phyloP scores from a whole-genome alignment of 768 basidiomycete genomes.

The Lentinula raphanica region DNA sequence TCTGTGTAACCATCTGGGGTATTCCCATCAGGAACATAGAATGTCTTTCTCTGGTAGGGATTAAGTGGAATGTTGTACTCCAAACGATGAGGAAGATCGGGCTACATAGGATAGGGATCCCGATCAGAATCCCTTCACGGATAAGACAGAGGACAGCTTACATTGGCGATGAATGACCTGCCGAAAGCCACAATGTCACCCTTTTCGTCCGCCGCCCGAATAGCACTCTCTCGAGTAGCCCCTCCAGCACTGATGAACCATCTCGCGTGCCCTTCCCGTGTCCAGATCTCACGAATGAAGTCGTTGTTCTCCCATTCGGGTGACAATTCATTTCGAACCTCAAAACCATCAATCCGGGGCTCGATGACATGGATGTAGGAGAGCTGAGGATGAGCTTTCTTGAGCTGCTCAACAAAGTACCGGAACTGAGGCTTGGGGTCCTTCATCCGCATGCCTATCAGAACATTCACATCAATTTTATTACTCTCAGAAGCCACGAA shows the following conservation, averaged over 20 bases:
- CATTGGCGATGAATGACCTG: constrained; percentile 27
- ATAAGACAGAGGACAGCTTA: constrained; percentile 1
- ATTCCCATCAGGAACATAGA: constrained; percentile 19
- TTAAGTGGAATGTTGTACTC: constrained; percentile 21
- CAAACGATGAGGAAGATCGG: constrained; percentile 28
- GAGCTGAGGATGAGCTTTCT: constrained; percentile 23
- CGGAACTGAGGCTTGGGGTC: constrained; percentile 42
- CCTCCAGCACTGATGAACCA: constrained; percentile 25
- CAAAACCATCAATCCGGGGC: constrained; percentile 18
- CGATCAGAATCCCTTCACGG: neutral
- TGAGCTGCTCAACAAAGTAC: constrained; percentile 34
- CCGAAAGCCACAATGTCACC: constrained; percentile 27
- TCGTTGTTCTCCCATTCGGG: constrained; percentile 13
- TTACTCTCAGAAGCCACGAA: too few species aligned
- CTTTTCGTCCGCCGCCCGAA: constrained; percentile 19
- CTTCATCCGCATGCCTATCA: constrained; percentile 34
- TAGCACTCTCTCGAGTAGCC: constrained; percentile 20
- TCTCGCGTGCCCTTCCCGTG: constrained; percentile 12
- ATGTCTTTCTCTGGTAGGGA: constrained; percentile 20
- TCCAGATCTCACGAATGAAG: constrained; percentile 19
- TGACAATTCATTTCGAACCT: neutral
- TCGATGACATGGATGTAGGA: constrained; percentile 43
- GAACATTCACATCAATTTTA: too few species aligned
- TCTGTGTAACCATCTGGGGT: constrained; percentile 25
- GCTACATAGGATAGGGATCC: constrained; percentile 15